These are phyloP conservation scores for Ganoderma lucidum DNA, from an alignment of 1,284 basidiomycete genomes.

Conservation along the genomic window DNA sequence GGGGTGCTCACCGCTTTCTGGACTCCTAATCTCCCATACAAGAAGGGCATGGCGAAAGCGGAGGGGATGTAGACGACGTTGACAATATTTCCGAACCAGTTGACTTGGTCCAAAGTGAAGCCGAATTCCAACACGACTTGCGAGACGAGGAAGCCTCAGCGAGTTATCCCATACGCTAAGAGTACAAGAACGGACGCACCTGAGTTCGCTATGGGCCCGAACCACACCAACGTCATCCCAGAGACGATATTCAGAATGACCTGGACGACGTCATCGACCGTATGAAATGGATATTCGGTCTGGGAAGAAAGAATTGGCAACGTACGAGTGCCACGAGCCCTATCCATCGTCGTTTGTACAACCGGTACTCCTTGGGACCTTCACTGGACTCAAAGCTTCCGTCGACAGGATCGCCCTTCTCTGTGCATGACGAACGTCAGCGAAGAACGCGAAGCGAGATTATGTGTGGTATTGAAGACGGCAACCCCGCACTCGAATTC, in stretches of 20 bases:
- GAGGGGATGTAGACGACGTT: slow-evolving; percentile 67
- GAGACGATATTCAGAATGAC: slow-evolving; percentile 65
- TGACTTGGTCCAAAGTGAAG: slow-evolving; percentile 71
- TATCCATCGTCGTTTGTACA: slow-evolving; percentile 73
- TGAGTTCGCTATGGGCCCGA: slow-evolving; percentile 77
- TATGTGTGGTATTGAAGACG: neutral
- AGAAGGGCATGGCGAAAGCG: slow-evolving; percentile 61
- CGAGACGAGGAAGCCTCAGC: neutral
- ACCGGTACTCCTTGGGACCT: slow-evolving; percentile 49
- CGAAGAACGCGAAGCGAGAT: neutral
- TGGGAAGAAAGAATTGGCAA: neutral
- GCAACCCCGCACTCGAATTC: neutral
- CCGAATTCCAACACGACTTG: slow-evolving; percentile 66
- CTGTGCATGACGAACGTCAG: slow-evolving; percentile 1
- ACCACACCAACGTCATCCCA: slow-evolving; percentile 76
- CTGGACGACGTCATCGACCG: slow-evolving; percentile 43
- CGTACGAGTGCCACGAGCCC: slow-evolving; percentile 70
- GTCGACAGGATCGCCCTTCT: slow-evolving; percentile 8
- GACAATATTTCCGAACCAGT: slow-evolving; percentile 79
- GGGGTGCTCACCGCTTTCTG: slow-evolving; percentile 58
- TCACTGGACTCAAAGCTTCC: neutral
- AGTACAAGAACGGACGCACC: slow-evolving; percentile 47
- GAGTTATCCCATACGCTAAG: no score
- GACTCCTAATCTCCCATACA: slow-evolving; percentile 67
- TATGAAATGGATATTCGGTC: neutral